phyloP scores from a whole-genome alignment of 163 green algal genomes.

The Coccomyxa subellipsoidea region DNA sequence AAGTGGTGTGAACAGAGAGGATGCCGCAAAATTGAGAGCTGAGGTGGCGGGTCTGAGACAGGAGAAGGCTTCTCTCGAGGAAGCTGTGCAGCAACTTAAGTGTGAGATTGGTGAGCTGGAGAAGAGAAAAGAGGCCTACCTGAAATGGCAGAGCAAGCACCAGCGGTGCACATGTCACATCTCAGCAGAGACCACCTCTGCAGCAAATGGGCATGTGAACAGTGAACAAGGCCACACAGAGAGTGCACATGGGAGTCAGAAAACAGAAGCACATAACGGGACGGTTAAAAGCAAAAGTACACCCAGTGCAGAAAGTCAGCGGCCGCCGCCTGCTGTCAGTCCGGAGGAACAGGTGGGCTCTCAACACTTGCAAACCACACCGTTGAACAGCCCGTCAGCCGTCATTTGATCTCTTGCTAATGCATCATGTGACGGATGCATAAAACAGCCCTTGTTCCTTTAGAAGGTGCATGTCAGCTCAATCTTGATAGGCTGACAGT shows the following conservation, averaged over 20 bases:
- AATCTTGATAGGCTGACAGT: too few relatives aligned
- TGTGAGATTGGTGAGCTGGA: neutral
- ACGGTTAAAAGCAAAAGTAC: too few relatives aligned
- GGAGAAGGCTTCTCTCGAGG: neutral
- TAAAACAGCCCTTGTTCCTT: too few relatives aligned
- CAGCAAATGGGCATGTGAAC: too few relatives aligned
- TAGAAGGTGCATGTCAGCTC: too few relatives aligned
- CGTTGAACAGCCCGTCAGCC: neutral
- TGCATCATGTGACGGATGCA: too few relatives aligned
- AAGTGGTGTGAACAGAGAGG: neutral
- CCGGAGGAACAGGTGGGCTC: neutral
- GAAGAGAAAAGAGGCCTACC: neutral
- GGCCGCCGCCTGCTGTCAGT: neutral
- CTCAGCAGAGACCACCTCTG: too few relatives aligned
- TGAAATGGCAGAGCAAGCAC: neutral
- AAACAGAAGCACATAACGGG: too few relatives aligned
- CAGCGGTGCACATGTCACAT: too few relatives aligned
- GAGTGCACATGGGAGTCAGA: too few relatives aligned
- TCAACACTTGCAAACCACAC: neutral
- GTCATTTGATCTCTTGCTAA: too few relatives aligned
- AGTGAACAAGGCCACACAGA: too few relatives aligned
- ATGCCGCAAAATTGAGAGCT: neutral
- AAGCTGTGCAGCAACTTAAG: neutral
- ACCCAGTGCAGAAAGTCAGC: neutral
- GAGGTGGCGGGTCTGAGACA: neutral